These are phyloP conservation scores for Arachnopeziza araneosa DNA, from an alignment of 2,329 filamentous ascomycete genomes.

Conservation along the genomic window DNA sequence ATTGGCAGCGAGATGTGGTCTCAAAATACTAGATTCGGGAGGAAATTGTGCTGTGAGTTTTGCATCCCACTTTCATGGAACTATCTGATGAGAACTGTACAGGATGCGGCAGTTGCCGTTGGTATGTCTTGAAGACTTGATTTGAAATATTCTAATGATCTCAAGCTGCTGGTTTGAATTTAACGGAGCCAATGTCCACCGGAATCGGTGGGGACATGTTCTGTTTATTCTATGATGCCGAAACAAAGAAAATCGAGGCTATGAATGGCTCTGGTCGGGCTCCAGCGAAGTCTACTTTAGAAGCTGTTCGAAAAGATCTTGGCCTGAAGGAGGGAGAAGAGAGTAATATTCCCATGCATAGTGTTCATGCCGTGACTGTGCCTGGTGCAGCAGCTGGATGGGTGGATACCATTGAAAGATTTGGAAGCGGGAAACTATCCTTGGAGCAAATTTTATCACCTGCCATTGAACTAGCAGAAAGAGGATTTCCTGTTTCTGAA, in stretches of 20 bases:
- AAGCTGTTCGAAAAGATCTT: conserved; percentile 64
- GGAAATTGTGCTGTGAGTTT: conserved; percentile 82
- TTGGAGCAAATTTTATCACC: conserved; percentile 74
- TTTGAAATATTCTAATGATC: conserved; percentile 2
- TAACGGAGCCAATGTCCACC: conserved; percentile 88
- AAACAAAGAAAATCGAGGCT: conserved; percentile 73
- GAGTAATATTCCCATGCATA: conserved; percentile 64
- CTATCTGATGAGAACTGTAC: conserved; percentile 32
- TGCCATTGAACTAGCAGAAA: conserved; percentile 79
- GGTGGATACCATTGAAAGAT: conserved; percentile 81
- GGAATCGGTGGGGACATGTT: conserved; percentile 98
- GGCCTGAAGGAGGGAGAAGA: conserved; percentile 52
- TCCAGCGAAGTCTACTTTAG: conserved; percentile 61
- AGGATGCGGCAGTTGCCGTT: conserved; percentile 96
- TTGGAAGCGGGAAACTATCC: conserved; percentile 80
- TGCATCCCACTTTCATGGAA: conserved; percentile 8
- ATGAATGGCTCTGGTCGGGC: conserved; percentile 92
- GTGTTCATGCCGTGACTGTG: conserved; percentile 76
- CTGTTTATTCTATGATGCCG: conserved; percentile 84
- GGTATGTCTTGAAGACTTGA: conserved; percentile 43
- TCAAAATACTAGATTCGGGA: conserved; percentile 77
- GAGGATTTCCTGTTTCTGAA: conserved; percentile 86
- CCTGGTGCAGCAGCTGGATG: conserved; percentile 91
- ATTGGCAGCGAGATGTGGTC: conserved; percentile 79
- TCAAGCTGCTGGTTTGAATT: conserved; percentile 79